Evolutionary conservation across 108 stramenopile genomes (phyloP).

Genomic region (Cyclotella baltica): DNA sequence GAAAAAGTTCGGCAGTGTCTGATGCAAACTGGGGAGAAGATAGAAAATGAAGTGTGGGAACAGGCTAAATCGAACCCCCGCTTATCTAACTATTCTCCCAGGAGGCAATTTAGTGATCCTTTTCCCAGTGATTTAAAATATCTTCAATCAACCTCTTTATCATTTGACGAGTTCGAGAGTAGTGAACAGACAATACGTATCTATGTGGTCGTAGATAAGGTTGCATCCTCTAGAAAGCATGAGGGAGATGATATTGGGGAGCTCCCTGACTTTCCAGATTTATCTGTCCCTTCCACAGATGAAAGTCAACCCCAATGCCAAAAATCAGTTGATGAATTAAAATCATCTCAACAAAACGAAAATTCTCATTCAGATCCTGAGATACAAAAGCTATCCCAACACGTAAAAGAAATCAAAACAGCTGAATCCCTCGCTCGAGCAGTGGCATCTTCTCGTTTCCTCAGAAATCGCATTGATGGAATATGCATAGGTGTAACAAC

Average conservation of each 20-base stretch:
- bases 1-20: slow-evolving; percentile 45
- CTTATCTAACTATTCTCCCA: slow-evolving; percentile 22
- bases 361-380: slow-evolving; percentile 6
- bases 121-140: neutral
- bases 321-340: neutral
- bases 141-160: neutral
- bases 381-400: slow-evolving; percentile 12
- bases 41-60: slow-evolving; percentile 20
- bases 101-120: slow-evolving; percentile 14
- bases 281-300: slow-evolving; percentile 14
- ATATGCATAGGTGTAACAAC: slow-evolving; percentile 62
- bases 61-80: slow-evolving; percentile 20
- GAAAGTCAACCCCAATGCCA: neutral
- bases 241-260: neutral
- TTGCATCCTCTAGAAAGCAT: slow-evolving; percentile 24
- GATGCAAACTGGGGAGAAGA: slow-evolving; percentile 28
- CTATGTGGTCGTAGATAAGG: slow-evolving; percentile 58
- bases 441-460: slow-evolving; percentile 42
- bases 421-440: slow-evolving; percentile 52
- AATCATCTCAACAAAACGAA: slow-evolving; percentile 12
- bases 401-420: slow-evolving; percentile 30
- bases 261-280: slow-evolving; percentile 28
- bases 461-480: slow-evolving; percentile 60
- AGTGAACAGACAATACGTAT: slow-evolving; percentile 31
- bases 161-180: slow-evolving; percentile 9